Conservation (phyloP, 305 asterid genomes). For the Lippia alba region DNA sequence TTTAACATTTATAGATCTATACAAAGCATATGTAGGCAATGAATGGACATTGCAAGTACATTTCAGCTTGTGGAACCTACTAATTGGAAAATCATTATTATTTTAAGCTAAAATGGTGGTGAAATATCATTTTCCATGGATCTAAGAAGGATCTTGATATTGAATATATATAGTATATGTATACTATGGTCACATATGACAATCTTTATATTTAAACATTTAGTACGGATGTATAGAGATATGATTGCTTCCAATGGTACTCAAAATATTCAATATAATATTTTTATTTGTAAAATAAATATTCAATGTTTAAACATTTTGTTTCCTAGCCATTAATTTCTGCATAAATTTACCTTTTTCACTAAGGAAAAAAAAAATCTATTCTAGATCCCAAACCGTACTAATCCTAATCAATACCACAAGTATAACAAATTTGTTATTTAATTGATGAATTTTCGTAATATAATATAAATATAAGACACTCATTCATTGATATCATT, state of each 20-base stretch:
- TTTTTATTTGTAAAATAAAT: too few species aligned
- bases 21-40: background rate
- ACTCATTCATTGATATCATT: too few species aligned
- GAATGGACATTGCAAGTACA: conserved; percentile 34
- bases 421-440: too few species aligned
- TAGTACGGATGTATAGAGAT: background rate
- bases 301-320: too few species aligned
- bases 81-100: conserved; percentile 23
- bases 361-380: too few species aligned
- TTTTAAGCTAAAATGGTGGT: conserved; percentile 34
- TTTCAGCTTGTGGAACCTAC: conserved; percentile 39
- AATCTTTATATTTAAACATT: conserved; percentile 15
- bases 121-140: conserved; percentile 51
- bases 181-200: conserved; percentile 8
- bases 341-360: too few species aligned
- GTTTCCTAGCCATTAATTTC: too few species aligned
- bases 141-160: conserved; percentile 46
- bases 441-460: too few species aligned
- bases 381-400: too few species aligned
- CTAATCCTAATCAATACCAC: too few species aligned
- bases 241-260: background rate
- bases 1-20: conserved; percentile 6
- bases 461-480: too few species aligned
- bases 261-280: background rate
- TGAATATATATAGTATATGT: conserved; percentile 1